phyloP scores from a whole-genome alignment of 1,139 yeast species.

The Tardiomyces digboiensis region DNA sequence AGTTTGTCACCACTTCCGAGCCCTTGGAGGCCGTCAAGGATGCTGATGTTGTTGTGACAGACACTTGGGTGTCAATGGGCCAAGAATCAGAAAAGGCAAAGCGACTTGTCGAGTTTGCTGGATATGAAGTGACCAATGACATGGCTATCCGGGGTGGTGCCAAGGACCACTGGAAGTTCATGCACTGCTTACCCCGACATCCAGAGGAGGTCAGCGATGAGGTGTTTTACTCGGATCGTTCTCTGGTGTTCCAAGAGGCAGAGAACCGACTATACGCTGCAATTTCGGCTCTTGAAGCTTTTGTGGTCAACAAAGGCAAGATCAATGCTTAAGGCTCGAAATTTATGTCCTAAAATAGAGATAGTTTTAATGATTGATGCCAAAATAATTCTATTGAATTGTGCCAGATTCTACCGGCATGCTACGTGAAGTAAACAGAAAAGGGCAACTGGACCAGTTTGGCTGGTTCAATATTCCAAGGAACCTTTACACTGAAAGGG shows the following conservation, averaged over 20 bases:
- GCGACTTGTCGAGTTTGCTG: slow-evolving; percentile 71
- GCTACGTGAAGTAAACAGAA: not conserved
- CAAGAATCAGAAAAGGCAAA: slow-evolving; percentile 70
- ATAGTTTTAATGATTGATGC: too few species aligned
- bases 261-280: slow-evolving; percentile 96
- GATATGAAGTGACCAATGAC: slow-evolving; percentile 71
- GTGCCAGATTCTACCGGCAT: too few species aligned
- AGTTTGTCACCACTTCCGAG: slow-evolving; percentile 57
- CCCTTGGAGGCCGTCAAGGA: slow-evolving; percentile 61
- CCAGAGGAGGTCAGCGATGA: slow-evolving; percentile 90
- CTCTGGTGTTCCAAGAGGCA: slow-evolving; percentile 89
- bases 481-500: not conserved
- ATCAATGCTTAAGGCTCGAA: slow-evolving; percentile 15
- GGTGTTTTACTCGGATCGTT: slow-evolving; percentile 75
- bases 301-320: slow-evolving; percentile 76
- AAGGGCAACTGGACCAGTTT: slow-evolving; percentile 2
- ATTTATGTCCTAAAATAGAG: too few species aligned
- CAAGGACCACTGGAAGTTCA: slow-evolving; percentile 67
- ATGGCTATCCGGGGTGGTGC: slow-evolving; percentile 52
- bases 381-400: too few species aligned
- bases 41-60: slow-evolving; percentile 88
- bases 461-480: slow-evolving; percentile 15
- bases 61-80: slow-evolving; percentile 98
- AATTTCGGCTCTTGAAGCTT: slow-evolving; percentile 84
- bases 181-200: slow-evolving; percentile 98